Percentiles rank a stretch among this genome's conserved stretches.
Conservation (phyloP, 2,329 filamentous ascomycete species). For the Microcera coccophila region DNA sequence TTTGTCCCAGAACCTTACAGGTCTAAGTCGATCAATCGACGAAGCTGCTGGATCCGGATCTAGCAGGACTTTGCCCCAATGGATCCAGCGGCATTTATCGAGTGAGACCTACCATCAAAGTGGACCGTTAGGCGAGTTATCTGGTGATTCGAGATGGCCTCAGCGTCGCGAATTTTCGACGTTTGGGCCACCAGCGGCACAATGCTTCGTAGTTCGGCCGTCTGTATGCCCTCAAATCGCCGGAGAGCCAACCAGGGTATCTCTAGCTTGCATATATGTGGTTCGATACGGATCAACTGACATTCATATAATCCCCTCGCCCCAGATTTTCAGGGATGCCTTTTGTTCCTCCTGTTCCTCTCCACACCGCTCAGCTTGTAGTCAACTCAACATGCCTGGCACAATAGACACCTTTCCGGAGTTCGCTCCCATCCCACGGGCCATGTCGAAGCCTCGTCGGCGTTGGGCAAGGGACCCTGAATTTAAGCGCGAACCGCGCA, state of each 20-base stretch:
- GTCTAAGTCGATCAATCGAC: background rate
- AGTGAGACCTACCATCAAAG: background rate
- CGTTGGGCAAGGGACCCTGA: slow-evolving; percentile 1
- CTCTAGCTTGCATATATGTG: background rate
- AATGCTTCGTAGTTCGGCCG: background rate
- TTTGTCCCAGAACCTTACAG: too few species aligned
- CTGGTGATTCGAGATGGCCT: background rate
- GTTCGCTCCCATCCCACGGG: background rate
- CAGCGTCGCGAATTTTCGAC: background rate
- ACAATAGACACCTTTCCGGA: background rate
- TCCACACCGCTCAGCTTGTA: background rate
- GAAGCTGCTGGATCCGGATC: background rate
- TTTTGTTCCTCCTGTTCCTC: background rate
- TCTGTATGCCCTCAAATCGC: background rate
- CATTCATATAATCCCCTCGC: background rate
- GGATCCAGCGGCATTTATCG: too few species aligned
- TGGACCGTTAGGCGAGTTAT: background rate
- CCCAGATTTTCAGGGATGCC: background rate
- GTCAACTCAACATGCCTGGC: background rate
- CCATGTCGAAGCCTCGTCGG: background rate
- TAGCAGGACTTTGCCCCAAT: background rate
- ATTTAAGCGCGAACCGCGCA: slow-evolving; percentile 1
- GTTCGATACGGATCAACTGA: background rate
- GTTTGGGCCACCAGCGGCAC: background rate
- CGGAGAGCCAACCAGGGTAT: background rate